Evolutionary conservation across 192 early-diverging fungal species (phyloP), one percentile per base, ranked within the genome.

Genomic region (Backusella australiensis): DNA sequence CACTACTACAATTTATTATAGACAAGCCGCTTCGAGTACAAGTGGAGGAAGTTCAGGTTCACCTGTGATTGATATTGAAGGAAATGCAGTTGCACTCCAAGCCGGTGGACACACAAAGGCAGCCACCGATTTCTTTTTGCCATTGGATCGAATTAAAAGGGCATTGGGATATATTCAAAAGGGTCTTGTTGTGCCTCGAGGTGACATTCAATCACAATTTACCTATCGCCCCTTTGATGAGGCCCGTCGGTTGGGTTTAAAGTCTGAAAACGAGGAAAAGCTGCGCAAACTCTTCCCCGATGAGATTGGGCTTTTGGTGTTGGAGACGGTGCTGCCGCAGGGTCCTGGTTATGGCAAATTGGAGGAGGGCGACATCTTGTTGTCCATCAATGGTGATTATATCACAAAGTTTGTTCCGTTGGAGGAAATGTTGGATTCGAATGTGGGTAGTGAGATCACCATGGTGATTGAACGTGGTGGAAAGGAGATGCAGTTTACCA

Each of bases 111-210:
- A 89, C 63, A 87, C 84, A 12, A 85, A 89, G 34, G 93, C 93
- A 38, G 93, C 93, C 21, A 94, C 94, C 1, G 92, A 95, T 82
- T 96, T 93, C 86, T 96, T 94, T 77, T 91, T 96, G 36, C 94
- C 94, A 11, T 76, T 96, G 41, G 92, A 94, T 75, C 87, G 94
- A 44, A 90, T 92, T 35, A 84, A 83, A 46, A 81, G 90, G 39
- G 90, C 90, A 35, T 75, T 92, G 26, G 78, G 80, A 4, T 81
- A 81, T 75, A 78, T 92, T 71, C 88, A 86, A 73, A 65, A 79
- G 53, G 87, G 83, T 36, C 70, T 80, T 69, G 65, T 67, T 14
- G 87, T 90, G 4, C 76, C 85, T 23, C 82, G 94, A 38, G 94
- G 94, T 15, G 89, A 90, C 9, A 93, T 95, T 49, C 93, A 94